Base-by-base conservation (phyloP, 164 flowering plant species). In the Taxillus chinensis region DNA sequence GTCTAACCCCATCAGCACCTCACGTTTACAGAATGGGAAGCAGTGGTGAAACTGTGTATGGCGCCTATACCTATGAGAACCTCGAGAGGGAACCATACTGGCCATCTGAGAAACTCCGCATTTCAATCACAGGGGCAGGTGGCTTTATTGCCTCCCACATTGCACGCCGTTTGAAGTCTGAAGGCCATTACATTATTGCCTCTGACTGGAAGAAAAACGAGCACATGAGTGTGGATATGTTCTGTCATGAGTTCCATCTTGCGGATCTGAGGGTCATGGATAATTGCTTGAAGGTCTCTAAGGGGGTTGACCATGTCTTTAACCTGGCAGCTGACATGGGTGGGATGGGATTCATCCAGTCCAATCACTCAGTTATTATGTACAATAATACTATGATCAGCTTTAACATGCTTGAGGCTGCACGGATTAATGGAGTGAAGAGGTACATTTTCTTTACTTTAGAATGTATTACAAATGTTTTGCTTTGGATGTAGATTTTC, bases 241-340 rank as follows among this genome's bases (percentile, higher is more conserved):
- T 93, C 67, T 93, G 99, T 67, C 75, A 90, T 73, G 99, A 93
- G 61, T 93, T 93, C 72, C 97, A 93, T 69, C 92, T 93, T 50
- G 96, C 80, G 43, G 99, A 93, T 71, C 91, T 90, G 3, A 81
- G 99, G 77, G 97, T 90, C 58, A 93, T 93, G 99, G 96, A 93
- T 14, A 93, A 93, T 64, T 93, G 99, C 70, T 66, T 90, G 75
- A 90, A 84, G 75, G 96, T 93, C 56, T 90, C 97, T 7, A 65
- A 80, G 42, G 84, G 75, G 3, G 96, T 87, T 40, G 95, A 93
- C 62, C 99, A 93, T 74, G 97, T 93, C 6, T 93, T 93, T 65
- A 93, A 93, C 78, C 87, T 93, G n/a, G 99, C 97, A 63, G 99
- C 99, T 68, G 99, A 93, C 75, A 93, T 93, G 99, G 99, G 99